A percentile compares a stretch with the other conserved stretches of the same genome.
These are phyloP conservation scores for Metschnikowia continentalis DNA, from an alignment of 805 yeast species.

Conservation along the genomic window DNA sequence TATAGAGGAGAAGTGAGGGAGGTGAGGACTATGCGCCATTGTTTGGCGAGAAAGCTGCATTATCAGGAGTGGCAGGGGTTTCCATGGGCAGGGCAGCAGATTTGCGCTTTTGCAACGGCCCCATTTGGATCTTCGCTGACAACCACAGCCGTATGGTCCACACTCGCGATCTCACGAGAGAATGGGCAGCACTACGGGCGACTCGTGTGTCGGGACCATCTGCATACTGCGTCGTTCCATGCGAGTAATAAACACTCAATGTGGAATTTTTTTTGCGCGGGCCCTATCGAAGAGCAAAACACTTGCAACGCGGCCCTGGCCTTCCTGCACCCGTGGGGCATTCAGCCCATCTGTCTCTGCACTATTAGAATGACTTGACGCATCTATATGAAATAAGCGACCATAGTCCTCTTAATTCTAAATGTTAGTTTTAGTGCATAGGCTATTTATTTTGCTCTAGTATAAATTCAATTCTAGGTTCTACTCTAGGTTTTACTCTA, in stretches of 20 bases:
- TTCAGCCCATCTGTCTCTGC: too few relatives aligned
- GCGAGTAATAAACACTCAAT: constrained; percentile 1
- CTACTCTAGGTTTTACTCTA: too few relatives aligned
- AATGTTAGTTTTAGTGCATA: too few relatives aligned
- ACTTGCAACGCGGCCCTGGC: not conserved
- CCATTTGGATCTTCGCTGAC: not conserved
- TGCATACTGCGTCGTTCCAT: not conserved
- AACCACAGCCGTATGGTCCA: not conserved
- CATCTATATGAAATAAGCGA: too few relatives aligned
- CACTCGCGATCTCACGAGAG: not conserved
- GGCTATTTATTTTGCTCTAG: too few relatives aligned
- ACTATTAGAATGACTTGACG: too few relatives aligned
- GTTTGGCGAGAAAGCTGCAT: not conserved
- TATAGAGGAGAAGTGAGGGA: not conserved
- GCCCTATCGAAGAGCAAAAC: not conserved
- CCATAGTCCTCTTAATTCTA: too few relatives aligned
- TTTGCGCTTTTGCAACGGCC: not conserved
- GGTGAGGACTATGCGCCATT: not conserved
- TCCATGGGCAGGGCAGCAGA: too few relatives aligned
- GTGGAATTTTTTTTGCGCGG: not conserved
- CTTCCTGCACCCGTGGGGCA: not conserved
- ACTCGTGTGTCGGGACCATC: not conserved
- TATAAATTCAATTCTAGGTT: too few relatives aligned
- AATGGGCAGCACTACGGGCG: not conserved
- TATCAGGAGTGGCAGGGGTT: not conserved